Evolutionary conservation across 2,329 filamentous ascomycete species (phyloP), one percentile per base, ranked within the genome.

Genomic region (Biscogniauxia sp.): DNA sequence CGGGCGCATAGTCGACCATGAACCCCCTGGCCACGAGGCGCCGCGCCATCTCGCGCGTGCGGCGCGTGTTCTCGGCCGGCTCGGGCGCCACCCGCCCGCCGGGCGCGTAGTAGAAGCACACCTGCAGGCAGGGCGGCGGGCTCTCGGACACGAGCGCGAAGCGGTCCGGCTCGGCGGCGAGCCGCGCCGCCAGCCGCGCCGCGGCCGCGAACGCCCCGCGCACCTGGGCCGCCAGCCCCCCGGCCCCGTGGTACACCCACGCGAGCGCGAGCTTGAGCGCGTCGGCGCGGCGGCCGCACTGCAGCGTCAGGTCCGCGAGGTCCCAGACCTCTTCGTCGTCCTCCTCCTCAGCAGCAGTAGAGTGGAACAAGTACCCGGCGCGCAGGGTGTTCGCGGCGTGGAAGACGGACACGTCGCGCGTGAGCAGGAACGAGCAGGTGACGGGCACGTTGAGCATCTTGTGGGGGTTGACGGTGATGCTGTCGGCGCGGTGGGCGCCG

Each of bases 391-490:
- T 97, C 13, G 93, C 93, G 53, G 78, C 80, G 74, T 95, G 90
- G 74, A 98, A 96, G 23, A 89, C 78, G 59, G 82, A 80, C 72
- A 96, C 77, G 73, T 98, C 93, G 1, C 84, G 84, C 0, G 86
- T 88, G 13, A 99, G 83, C 4, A 99, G 83, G 78, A 96, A 97
- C 0, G 90, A 93, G 78, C 93, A 98, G 0, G 93, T 97, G 50
- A 96, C 79, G 0, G 95, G 94, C 2, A 92, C 91, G 61, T 92
- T 92, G 72, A 98, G 84, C 95, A 98, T 98, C 79, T 98, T 98
- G 79, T 99, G 95, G 60, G 95, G 93, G 75, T 96, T 98, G 58
- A 97, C 85, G 1, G 93, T 92, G 49, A 98, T 80, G 15, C 88
- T 92, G 75, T 97, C 84, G 9, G 93, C 95, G 50, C 89, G 82